Percentiles rank a stretch among this genome's conserved stretches.
Evolutionary conservation across 2,329 filamentous ascomycete species (phyloP).

Genomic region (Fusarium sp.): DNA sequence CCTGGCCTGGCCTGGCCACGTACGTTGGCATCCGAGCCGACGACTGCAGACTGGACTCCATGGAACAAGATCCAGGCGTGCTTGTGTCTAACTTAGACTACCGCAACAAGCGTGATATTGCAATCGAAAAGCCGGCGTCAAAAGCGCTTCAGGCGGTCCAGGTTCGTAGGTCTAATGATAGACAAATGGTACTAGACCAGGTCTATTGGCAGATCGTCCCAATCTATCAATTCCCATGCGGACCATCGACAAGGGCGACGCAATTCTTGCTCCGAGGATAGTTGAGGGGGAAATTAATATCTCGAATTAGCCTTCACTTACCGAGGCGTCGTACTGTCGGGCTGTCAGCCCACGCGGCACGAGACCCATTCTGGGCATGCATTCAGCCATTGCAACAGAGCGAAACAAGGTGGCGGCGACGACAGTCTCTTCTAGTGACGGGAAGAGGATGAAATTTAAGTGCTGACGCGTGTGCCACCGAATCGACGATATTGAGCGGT

Average conservation of each 20-base stretch:
- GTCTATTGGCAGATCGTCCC: not conserved
- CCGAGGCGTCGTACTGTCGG: not conserved
- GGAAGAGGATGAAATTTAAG: conserved; percentile 41
- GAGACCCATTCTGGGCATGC: not conserved
- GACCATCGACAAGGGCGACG: not conserved
- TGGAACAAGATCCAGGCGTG: not conserved
- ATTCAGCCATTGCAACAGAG: conserved; percentile 3
- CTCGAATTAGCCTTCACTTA: not conserved
- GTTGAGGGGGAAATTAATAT: not conserved
- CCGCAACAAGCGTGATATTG: not conserved
- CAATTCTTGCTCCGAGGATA: conserved; percentile 1
- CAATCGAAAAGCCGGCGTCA: not conserved
- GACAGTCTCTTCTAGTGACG: not conserved
- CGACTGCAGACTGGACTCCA: not conserved
- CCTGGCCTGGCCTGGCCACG: not conserved
- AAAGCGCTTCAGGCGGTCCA: not conserved
- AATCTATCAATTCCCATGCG: not conserved
- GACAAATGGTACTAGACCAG: not conserved
- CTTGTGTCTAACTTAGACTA: not conserved
- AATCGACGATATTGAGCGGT: conserved; percentile 8
- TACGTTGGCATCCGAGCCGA: not conserved
- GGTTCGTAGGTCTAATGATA: not conserved
- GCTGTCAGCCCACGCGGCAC: conserved; percentile 13
- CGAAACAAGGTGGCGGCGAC: conserved; percentile 19
- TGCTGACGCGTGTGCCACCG: conserved; percentile 41